These are phyloP conservation scores for Yarrowia galli DNA, from an alignment of 1,139 yeast species.

Conservation along the genomic window DNA sequence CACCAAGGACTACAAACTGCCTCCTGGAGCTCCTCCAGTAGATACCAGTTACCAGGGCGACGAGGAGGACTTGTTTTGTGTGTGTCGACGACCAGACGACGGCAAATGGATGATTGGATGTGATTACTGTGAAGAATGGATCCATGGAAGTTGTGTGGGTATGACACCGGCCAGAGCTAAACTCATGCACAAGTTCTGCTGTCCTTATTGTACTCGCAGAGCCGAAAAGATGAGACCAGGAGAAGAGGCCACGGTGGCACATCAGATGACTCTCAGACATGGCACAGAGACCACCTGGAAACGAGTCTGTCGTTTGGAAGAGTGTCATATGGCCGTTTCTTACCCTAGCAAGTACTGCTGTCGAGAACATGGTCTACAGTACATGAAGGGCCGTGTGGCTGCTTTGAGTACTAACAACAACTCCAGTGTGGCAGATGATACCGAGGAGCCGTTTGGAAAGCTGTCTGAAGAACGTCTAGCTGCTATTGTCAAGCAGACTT, in stretches of 20 bases:
- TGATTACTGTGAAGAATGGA: conserved; percentile 97
- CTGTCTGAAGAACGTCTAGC: conserved; percentile 5
- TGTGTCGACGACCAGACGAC: conserved; percentile 79
- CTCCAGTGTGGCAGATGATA: conserved; percentile 7
- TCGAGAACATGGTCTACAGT: conserved; percentile 71
- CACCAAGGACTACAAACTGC: conserved; percentile 15
- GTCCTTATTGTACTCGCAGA: conserved; percentile 74
- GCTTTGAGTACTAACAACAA: conserved; percentile 5
- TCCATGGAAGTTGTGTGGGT: conserved; percentile 79
- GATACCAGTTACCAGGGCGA: conserved; percentile 19
- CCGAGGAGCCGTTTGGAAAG: conserved; percentile 28
- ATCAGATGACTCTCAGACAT: conserved; percentile 12
- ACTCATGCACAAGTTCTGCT: conserved; percentile 70
- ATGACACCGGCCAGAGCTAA: conserved; percentile 61
- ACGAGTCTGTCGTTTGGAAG: conserved; percentile 69
- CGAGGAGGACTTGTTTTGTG: conserved; percentile 66
- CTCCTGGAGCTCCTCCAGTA: conserved; percentile 15
- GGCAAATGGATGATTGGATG: conserved; percentile 89
- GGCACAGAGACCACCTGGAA: conserved; percentile 60
- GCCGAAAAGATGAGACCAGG: conserved; percentile 43
- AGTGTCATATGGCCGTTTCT: conserved; percentile 66
- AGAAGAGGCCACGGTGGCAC: conserved; percentile 14
- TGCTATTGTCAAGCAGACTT: conserved; percentile 14
- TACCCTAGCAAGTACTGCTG: conserved; percentile 72
- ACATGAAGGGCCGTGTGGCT: conserved; percentile 52